Conservation (phyloP, 2,329 filamentous ascomycete species). For the Celoporthe dispersa region DNA sequence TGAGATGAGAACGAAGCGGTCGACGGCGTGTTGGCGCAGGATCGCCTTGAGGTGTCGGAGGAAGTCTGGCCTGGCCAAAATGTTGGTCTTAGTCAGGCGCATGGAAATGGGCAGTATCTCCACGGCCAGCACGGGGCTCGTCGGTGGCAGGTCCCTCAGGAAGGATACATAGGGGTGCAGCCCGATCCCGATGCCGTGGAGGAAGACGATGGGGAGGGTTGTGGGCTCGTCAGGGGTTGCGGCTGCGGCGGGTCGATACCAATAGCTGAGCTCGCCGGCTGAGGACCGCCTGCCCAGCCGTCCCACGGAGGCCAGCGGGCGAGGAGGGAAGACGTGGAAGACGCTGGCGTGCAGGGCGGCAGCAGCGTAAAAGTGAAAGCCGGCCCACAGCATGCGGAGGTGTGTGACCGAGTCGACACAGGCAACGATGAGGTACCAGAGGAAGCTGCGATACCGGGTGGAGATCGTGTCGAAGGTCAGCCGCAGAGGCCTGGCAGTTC, state of each 20-base stretch:
- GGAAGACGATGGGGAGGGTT: conserved; percentile 30
- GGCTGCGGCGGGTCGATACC: conserved; percentile 18
- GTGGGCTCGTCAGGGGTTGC: neutral
- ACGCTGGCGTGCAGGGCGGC: conserved; percentile 34
- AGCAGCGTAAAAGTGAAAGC: conserved; percentile 58
- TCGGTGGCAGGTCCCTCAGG: conserved; percentile 25
- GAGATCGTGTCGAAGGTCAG: conserved; percentile 68
- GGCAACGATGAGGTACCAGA: conserved; percentile 67
- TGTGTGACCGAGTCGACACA: conserved; percentile 58
- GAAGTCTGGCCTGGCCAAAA: conserved; percentile 57
- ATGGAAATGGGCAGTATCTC: conserved; percentile 32
- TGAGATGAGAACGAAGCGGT: conserved; percentile 62
- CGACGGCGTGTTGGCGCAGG: conserved; percentile 60
- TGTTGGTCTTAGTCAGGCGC: conserved; percentile 39
- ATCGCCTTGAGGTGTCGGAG: conserved; percentile 60
- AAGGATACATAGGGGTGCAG: conserved; percentile 29
- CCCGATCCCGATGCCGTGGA: conserved; percentile 32
- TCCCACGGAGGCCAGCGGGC: conserved; percentile 47
- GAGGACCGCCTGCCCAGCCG: conserved; percentile 10
- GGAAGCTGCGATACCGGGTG: conserved; percentile 62
- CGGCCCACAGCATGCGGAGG: conserved; percentile 48
- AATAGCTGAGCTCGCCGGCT: conserved; percentile 30
- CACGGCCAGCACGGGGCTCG: conserved; percentile 29
- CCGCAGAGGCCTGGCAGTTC: conserved; percentile 60
- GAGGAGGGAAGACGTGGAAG: conserved; percentile 58